phyloP scores from a whole-genome alignment of 805 yeast species.

The Debaryomyces tyrocola region DNA sequence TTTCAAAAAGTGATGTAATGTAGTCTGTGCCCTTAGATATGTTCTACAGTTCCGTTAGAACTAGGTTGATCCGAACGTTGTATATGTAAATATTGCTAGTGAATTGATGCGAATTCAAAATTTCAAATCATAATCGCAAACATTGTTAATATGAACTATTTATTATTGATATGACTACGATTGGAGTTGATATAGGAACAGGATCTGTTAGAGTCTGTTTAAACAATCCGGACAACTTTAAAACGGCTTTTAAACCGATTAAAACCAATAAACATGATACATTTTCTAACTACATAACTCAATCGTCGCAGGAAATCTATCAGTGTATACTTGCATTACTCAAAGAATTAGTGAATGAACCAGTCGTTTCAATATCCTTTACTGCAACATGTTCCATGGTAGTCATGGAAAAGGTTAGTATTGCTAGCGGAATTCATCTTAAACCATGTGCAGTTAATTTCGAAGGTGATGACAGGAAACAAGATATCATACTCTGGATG shows the following conservation, averaged over 20 bases:
- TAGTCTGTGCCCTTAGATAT: too few species aligned
- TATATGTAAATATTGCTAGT: too few species aligned
- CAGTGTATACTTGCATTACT: constrained; percentile 25
- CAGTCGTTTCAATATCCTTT: constrained; percentile 20
- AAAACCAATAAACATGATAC: constrained; percentile 13
- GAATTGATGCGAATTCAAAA: too few species aligned
- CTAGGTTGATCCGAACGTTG: too few species aligned
- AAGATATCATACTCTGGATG: constrained; percentile 61
- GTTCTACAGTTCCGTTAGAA: too few species aligned
- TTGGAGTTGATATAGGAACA: constrained; percentile 56
- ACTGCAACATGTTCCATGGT: constrained; percentile 65
- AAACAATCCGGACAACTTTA: constrained; percentile 14
- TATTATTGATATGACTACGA: not conserved
- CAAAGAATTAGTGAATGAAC: constrained; percentile 1
- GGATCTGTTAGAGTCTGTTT: constrained; percentile 46
- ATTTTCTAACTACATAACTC: constrained; percentile 30
- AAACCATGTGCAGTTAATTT: constrained; percentile 28
- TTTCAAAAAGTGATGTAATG: too few species aligned
- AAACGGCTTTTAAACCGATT: constrained; percentile 16
- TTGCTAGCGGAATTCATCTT: constrained; percentile 21
- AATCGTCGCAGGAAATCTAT: constrained; percentile 42
- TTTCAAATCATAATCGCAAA: too few species aligned
- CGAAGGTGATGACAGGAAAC: constrained; percentile 13
- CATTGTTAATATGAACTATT: too few species aligned
- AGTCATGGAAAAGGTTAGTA: constrained; percentile 27